A percentile compares a stretch with the other conserved stretches of the same genome.
These are phyloP conservation scores for Neurospora sublineolata DNA, from an alignment of 495 filamentous ascomycete species.

Conservation along the genomic window DNA sequence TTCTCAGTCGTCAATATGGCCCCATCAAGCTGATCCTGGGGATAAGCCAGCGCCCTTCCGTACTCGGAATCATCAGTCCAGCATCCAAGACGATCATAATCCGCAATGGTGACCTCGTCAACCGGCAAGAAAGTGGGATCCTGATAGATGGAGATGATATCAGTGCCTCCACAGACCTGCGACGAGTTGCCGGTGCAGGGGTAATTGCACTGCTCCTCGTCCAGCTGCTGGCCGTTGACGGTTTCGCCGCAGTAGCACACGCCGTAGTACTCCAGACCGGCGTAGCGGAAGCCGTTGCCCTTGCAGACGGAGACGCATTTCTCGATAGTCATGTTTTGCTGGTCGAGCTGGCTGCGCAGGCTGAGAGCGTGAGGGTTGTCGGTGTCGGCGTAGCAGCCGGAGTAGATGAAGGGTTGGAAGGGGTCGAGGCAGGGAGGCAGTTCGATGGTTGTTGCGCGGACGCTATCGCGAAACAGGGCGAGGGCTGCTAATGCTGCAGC, in stretches of 20 bases:
- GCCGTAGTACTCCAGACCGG: constrained; percentile 44
- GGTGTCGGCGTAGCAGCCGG: constrained; percentile 38
- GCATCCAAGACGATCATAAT: constrained; percentile 43
- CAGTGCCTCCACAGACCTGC: constrained; percentile 37
- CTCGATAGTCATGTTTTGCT: constrained; percentile 39
- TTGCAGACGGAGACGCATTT: constrained; percentile 42
- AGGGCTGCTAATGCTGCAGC: constrained; percentile 23
- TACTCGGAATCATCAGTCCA: constrained; percentile 38
- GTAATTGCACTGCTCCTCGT: constrained; percentile 31
- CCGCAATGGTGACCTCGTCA: constrained; percentile 25
- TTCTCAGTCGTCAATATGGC: constrained; percentile 29
- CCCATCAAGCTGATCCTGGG: constrained; percentile 26
- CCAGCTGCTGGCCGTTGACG: constrained; percentile 21
- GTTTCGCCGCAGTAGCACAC: constrained; percentile 43
- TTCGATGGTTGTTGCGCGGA: constrained; percentile 25
- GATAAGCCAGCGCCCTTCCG: constrained; percentile 40
- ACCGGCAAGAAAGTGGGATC: constrained; percentile 40
- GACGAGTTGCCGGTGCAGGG: constrained; percentile 35
- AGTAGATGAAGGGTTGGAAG: constrained; percentile 40
- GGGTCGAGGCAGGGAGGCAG: constrained; percentile 29
- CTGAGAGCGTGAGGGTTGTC: constrained; percentile 25
- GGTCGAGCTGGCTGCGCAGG: constrained; percentile 26
- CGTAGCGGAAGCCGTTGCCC: constrained; percentile 43
- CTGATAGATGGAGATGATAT: constrained; percentile 37
- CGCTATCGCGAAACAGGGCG: constrained; percentile 14